Evolutionary conservation across 2,329 filamentous ascomycete genomes (phyloP).

Genomic region (Aschersonia sp.): DNA sequence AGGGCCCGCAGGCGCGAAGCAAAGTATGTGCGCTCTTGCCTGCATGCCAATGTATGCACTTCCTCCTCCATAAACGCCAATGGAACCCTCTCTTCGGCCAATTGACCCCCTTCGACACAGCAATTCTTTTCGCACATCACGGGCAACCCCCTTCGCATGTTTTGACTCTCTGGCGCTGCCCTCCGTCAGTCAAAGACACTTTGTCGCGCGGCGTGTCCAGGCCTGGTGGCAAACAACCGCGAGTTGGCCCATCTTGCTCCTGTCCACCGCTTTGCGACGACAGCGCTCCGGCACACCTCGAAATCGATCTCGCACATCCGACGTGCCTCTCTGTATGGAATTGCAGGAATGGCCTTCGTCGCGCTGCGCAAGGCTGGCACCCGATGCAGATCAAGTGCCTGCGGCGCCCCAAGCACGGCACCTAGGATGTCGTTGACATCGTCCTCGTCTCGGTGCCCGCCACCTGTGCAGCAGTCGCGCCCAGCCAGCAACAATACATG

Average conservation of each 20-base stretch:
- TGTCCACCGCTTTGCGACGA: neutral
- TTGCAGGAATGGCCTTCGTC: constrained; percentile 27
- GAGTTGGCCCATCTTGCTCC: too few relatives aligned
- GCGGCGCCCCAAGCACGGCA: constrained; percentile 3
- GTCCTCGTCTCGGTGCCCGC: neutral
- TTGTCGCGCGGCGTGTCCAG: too few relatives aligned
- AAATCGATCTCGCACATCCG: neutral
- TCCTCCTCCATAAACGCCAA: neutral
- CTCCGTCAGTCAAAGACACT: too few relatives aligned
- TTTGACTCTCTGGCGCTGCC: too few relatives aligned
- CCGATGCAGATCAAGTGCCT: constrained; percentile 19
- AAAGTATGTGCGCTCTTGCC: neutral
- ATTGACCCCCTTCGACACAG: neutral
- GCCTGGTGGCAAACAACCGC: too few relatives aligned
- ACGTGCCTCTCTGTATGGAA: constrained; percentile 17
- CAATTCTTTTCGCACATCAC: neutral
- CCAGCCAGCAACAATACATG: constrained; percentile 27
- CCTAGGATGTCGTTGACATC: neutral
- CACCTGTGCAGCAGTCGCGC: constrained; percentile 6
- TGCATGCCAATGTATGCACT: neutral
- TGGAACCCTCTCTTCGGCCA: neutral
- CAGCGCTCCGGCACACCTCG: neutral
- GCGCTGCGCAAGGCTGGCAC: constrained; percentile 30
- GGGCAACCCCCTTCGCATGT: too few relatives aligned
- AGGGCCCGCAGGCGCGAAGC: neutral